phyloP scores from a whole-genome alignment of 441 rosid species.

The Codiaeum variegatum region DNA sequence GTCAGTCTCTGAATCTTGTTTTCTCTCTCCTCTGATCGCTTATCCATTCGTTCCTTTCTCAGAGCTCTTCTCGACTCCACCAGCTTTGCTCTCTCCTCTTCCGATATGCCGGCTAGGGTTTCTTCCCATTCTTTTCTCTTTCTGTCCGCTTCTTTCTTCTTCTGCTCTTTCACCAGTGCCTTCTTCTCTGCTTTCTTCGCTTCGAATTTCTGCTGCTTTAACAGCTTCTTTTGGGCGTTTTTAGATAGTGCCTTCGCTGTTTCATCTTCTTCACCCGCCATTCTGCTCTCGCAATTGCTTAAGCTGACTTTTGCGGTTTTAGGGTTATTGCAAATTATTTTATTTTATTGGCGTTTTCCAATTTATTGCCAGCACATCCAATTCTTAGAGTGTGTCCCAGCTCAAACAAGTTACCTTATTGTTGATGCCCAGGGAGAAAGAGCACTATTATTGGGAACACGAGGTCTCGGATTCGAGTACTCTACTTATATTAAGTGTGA shows the following conservation, averaged over 20 bases:
- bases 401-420: no score
- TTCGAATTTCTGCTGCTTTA: constrained; percentile 68
- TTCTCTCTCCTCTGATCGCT: constrained; percentile 60
- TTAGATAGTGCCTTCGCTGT: constrained; percentile 37
- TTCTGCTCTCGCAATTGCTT: no score
- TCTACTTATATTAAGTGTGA: no score
- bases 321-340: no score
- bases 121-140: constrained; percentile 82
- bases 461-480: no score
- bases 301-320: no score
- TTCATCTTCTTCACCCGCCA: no score
- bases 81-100: constrained; percentile 65
- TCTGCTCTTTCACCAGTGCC: constrained; percentile 62
- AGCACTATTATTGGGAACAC: no score
- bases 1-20: constrained; percentile 54
- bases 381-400: no score
- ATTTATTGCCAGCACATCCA: no score
- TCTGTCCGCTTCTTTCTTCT: constrained; percentile 58
- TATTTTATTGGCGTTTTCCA: no score
- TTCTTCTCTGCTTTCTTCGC: constrained; percentile 87
- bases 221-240: constrained; percentile 69
- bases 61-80: constrained; percentile 57
- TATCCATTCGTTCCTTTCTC: constrained; percentile 69
- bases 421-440: no score
- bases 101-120: constrained; percentile 43